Conservation (phyloP, 805 yeast species). For the Barnettozyma vustinii region DNA sequence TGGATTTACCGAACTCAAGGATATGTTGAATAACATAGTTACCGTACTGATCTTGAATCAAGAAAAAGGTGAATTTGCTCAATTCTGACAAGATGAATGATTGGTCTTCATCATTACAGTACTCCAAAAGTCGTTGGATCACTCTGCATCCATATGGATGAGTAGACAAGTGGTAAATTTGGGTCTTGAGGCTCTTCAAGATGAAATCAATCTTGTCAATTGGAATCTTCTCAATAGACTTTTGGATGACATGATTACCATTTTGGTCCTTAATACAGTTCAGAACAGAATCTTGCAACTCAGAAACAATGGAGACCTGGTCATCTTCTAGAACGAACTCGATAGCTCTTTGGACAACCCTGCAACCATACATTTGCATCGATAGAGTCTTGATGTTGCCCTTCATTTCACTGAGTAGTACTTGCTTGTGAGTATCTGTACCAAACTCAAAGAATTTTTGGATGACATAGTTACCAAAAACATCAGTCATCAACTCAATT, state of each 20-base stretch:
- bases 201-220: conserved; percentile 65
- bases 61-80: conserved; percentile 60
- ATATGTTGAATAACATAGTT: conserved; percentile 97
- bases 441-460: conserved; percentile 92
- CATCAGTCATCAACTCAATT: conserved; percentile 85
- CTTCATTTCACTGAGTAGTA: conserved; percentile 64
- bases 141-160: conserved; percentile 98
- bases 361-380: conserved; percentile 94
- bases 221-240: conserved; percentile 84
- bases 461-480: conserved; percentile 94
- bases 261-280: conserved; percentile 89
- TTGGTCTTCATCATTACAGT: conserved; percentile 62
- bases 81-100: conserved; percentile 63
- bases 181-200: conserved; percentile 59
- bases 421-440: conserved; percentile 56
- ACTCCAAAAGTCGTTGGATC: conserved; percentile 85
- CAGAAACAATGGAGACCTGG: conserved; percentile 63
- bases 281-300: conserved; percentile 56
- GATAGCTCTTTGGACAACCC: conserved; percentile 92
- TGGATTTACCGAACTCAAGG: conserved; percentile 69
- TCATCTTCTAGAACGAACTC: conserved; percentile 63
- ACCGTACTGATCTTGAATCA: conserved; percentile 95
- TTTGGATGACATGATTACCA: conserved; percentile 97
- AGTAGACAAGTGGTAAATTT: conserved; percentile 79
- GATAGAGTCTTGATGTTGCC: conserved; percentile 73